These are phyloP conservation scores for Blastobotrys petasosporus DNA, from an alignment of 1,139 yeast species.

Conservation along the genomic window DNA sequence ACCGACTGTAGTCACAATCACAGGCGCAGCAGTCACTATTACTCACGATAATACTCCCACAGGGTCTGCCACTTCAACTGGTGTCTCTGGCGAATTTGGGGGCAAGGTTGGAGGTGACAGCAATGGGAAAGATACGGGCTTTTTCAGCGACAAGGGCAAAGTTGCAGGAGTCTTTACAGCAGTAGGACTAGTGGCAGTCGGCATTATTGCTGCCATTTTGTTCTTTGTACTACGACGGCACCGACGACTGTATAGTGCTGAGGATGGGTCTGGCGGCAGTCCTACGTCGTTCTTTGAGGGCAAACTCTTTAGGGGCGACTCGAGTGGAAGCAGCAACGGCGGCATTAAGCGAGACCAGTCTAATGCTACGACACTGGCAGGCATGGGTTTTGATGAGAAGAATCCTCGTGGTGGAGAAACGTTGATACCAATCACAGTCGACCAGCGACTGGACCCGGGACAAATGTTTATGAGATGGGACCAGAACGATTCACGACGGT, in stretches of 20 bases:
- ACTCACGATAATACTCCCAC: slow-evolving; percentile 4
- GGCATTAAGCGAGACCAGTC: slow-evolving; percentile 22
- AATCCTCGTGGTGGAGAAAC: slow-evolving; percentile 14
- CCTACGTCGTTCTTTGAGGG: slow-evolving; percentile 11
- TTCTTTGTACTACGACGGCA: slow-evolving; percentile 26
- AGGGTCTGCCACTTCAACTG: slow-evolving; percentile 5
- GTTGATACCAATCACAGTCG: slow-evolving; percentile 46
- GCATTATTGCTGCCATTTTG: slow-evolving; percentile 33
- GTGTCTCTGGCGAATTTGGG: slow-evolving; percentile 14
- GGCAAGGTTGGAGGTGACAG: slow-evolving; percentile 8
- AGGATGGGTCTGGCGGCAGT: slow-evolving; percentile 13
- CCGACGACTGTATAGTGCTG: slow-evolving; percentile 20
- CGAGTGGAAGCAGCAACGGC: slow-evolving; percentile 1
- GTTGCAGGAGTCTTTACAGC: slow-evolving; percentile 72
- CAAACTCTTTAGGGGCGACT: slow-evolving; percentile 10
- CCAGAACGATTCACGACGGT: slow-evolving; percentile 50
- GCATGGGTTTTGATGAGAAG: slow-evolving; percentile 25
- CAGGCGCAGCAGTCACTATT: slow-evolving; percentile 19
- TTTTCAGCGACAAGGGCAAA: slow-evolving; percentile 54
- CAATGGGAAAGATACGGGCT: slow-evolving; percentile 23
- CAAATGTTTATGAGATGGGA: slow-evolving; percentile 51
- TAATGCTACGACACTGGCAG: slow-evolving; percentile 24
- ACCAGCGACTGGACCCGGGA: slow-evolving; percentile 62
- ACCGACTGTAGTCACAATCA: slow-evolving; percentile 22
- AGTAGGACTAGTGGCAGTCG: slow-evolving; percentile 52